Evolutionary conservation across 306 rosid species (phyloP).

Genomic region (Vachellia pachyceras): DNA sequence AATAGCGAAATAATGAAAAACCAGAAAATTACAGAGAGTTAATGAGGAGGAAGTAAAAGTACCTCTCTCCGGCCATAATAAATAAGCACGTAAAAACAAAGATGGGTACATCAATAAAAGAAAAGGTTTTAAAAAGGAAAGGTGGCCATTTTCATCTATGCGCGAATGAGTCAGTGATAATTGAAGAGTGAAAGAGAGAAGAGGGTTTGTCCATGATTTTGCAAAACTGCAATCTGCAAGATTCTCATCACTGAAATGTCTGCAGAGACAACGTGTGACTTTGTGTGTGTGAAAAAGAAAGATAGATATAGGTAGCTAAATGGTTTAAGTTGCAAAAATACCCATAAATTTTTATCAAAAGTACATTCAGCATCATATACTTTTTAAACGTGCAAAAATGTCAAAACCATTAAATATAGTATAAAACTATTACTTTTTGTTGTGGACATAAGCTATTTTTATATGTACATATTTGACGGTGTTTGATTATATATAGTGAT

Average conservation of each 20-base stretch:
- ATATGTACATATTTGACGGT: too few relatives aligned
- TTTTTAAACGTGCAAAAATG: too few relatives aligned
- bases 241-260: constrained; percentile 52
- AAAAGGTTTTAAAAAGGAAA: neutral
- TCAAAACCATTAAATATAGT: too few relatives aligned
- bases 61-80: neutral
- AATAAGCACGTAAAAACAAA: neutral
- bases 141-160: constrained; percentile 23
- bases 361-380: too few relatives aligned
- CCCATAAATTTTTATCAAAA: too few relatives aligned
- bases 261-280: constrained; percentile 30
- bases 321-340: too few relatives aligned
- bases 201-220: constrained; percentile 20
- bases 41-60: constrained; percentile 4
- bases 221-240: constrained; percentile 56
- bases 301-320: too few relatives aligned
- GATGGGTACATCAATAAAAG: constrained; percentile 11
- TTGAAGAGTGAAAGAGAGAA: constrained; percentile 45
- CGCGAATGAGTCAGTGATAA: constrained; percentile 48
- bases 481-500: too few relatives aligned
- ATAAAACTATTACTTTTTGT: too few relatives aligned
- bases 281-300: too few relatives aligned
- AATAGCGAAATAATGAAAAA: neutral
- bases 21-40: neutral
- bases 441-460: too few relatives aligned